These are phyloP conservation scores for Artemisia annua DNA, from an alignment of 129 eudicot species.

Conservation along the genomic window DNA sequence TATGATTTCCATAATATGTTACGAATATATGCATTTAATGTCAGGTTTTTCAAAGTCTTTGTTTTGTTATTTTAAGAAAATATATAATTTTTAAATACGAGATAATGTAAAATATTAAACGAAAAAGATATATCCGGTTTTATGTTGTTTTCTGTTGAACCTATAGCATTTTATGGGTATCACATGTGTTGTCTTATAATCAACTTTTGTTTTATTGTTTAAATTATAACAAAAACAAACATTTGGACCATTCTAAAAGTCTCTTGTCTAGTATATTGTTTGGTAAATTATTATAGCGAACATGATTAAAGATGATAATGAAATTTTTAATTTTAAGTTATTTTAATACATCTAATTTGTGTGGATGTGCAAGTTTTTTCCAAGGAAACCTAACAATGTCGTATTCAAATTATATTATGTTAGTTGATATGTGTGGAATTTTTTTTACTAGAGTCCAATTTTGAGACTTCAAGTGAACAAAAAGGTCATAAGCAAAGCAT, in stretches of 20 bases:
- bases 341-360: neutral
- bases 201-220: neutral
- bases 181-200: constrained; percentile 2
- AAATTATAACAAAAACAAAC: neutral
- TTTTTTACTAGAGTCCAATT: constrained; percentile 29
- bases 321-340: neutral
- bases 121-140: constrained; percentile 13
- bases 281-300: neutral
- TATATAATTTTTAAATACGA: no score
- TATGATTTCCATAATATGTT: neutral
- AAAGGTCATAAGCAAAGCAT: no score
- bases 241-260: no score
- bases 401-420: constrained; percentile 2
- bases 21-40: neutral
- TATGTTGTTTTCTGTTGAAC: constrained; percentile 5
- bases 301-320: neutral
- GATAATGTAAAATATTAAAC: constrained; percentile 10
- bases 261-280: neutral
- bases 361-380: constrained; percentile 4
- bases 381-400: constrained; percentile 13
- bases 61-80: neutral
- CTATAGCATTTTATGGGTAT: neutral
- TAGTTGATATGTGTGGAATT: constrained; percentile 5
- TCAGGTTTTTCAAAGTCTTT: neutral
- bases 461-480: constrained; percentile 31